Evolutionary conservation across 2,329 filamentous ascomycete species (phyloP), one percentile per base, ranked within the genome.

Genomic region (Pseudocercospora fijiensis): DNA sequence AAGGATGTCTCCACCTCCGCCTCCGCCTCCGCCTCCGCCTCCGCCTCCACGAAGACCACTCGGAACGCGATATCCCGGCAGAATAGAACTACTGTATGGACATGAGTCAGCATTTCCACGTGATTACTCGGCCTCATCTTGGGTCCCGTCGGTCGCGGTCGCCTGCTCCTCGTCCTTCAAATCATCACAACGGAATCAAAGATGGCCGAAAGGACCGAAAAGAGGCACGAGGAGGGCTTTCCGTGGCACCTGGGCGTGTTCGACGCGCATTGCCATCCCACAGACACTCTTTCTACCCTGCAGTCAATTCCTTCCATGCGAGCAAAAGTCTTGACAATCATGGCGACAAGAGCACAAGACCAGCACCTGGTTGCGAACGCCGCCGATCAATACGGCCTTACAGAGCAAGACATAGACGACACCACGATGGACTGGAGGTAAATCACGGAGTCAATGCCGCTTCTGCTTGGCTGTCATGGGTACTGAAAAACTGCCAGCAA

Each of bases 191-290:
- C 22, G 20, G 33, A 4, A n/a, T 18, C 51, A 37, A 65, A 20
- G 4, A 72, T 74, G 71, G 52, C 61, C 22, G 60, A 45, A 2
- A 11, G 57, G 13, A 56, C 61, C 22, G 60, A 45, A 2, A 11
- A 58, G 13, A 56, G 30, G 53, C 13, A 71, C 24, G 60, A 71
- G 22, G 61, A 68, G 9, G 60, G 64, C 1, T 86, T 88, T 22
- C 90, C 90, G 11, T 92, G 90, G 90, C 82, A 88, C 61, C 76
- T 88, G 30, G 88, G 88, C 56, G 81, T 91, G 64, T 90, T 84
- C 73, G 91, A 95, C 74, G 90, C 91, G 22, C 91, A 95, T 79
- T 94, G 91, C 76, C 91, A 95, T 74, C 90, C 90, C 3, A 94
- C 90, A 27, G 90, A 94, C 76, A 91, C 87, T 20, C 88, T 92